phyloP scores from a whole-genome alignment of 129 eudicot species.

The Pseudognaphalium luteoalbum region DNA sequence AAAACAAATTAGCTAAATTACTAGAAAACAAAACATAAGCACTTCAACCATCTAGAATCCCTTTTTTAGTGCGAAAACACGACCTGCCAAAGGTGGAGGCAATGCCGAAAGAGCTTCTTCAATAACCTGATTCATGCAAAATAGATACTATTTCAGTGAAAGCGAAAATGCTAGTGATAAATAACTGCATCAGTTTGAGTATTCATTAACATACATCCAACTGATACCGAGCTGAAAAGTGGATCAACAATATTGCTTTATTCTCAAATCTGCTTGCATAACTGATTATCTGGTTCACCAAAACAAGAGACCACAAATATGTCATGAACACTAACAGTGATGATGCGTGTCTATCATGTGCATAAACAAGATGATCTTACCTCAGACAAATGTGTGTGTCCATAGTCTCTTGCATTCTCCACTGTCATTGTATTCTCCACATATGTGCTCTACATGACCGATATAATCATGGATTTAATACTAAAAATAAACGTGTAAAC shows the following conservation, averaged over 20 bases:
- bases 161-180: slow-evolving; percentile 1
- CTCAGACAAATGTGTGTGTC: slow-evolving; percentile 96
- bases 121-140: slow-evolving; percentile 56
- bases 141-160: not conserved
- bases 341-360: not conserved
- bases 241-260: slow-evolving; percentile 94
- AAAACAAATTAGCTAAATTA: not conserved
- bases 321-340: slow-evolving; percentile 6
- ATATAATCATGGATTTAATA: not conserved
- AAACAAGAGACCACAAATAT: not conserved
- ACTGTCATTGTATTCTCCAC: slow-evolving; percentile 61
- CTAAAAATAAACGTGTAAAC: not conserved
- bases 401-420: slow-evolving; percentile 91
- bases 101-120: slow-evolving; percentile 65
- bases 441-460: slow-evolving; percentile 60
- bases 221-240: slow-evolving; percentile 94
- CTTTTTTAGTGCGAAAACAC: slow-evolving; percentile 85
- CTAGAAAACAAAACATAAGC: not conserved
- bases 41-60: slow-evolving; percentile 52
- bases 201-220: slow-evolving; percentile 57
- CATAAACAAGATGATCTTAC: slow-evolving; percentile 34
- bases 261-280: slow-evolving; percentile 71
- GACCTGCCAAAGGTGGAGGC: slow-evolving; percentile 67
- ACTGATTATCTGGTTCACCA: slow-evolving; percentile 56
- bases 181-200: not conserved